Evolutionary conservation across 176 grass and related monocot species (phyloP).

Genomic region (Juncus inflexus): DNA sequence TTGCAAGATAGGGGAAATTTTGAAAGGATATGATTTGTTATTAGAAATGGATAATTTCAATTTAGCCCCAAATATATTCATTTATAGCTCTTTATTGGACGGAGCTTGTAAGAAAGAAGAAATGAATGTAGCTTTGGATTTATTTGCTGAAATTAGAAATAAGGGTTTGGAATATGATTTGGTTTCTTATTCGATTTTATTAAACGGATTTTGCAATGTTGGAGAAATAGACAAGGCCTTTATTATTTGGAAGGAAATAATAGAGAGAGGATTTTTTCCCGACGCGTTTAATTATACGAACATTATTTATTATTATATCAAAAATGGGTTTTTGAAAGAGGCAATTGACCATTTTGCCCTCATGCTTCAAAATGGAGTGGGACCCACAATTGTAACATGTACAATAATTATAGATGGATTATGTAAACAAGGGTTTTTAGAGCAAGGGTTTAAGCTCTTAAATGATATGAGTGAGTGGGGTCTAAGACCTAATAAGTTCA

Average conservation of each 20-base stretch:
- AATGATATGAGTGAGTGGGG: constrained; percentile 21
- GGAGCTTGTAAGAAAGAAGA: constrained; percentile 1
- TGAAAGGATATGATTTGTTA: constrained; percentile 1
- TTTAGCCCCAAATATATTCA: constrained; percentile 2
- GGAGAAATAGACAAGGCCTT: background rate
- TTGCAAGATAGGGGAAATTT: constrained; percentile 4
- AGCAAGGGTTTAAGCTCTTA: constrained; percentile 31
- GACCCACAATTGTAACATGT: constrained; percentile 30
- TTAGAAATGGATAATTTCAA: constrained; percentile 4
- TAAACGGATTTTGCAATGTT: constrained; percentile 15
- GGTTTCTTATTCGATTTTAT: constrained; percentile 16
- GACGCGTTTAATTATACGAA: background rate
- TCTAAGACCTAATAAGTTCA: constrained; percentile 28
- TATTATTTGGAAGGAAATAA: background rate
- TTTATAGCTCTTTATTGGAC: constrained; percentile 5
- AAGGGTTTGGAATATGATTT: constrained; percentile 1
- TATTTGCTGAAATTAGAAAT: constrained; percentile 8
- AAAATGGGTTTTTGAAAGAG: constrained; percentile 31
- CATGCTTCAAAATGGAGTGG: constrained; percentile 30
- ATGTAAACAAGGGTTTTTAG: constrained; percentile 13
- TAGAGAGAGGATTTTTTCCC: background rate
- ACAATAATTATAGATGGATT: constrained; percentile 33
- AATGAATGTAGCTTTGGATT: constrained; percentile 4
- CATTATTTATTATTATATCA: constrained; percentile 20
- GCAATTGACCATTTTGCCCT: constrained; percentile 27